Evolutionary conservation across 192 early-diverging fungal species (phyloP), one percentile per base, ranked within the genome.

Genomic region (Backusella sp.): DNA sequence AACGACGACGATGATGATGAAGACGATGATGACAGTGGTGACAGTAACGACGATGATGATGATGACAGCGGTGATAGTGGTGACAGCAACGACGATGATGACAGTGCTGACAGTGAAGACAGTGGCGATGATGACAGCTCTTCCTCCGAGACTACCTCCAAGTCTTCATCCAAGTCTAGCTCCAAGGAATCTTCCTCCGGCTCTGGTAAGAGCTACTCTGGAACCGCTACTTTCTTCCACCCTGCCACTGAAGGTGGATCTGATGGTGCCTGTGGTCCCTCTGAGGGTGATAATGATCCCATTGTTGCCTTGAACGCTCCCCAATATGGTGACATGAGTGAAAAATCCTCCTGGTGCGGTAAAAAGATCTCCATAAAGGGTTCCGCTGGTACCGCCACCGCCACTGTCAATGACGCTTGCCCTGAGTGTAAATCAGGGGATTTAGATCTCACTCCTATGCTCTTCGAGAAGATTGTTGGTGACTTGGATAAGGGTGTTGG

Each of bases 341-440:
- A 46, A 6, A 71, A 71, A 53, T 76, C 74, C 70, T 73, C 72
- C 23, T 73, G 70, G 56, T 80, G 79, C 44, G 79, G 79, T 17
- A 80, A 71, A 59, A 73, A 73, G 26, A 71, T 80, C 14, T 7
- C 23, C 19, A 76, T 80, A 66, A 75, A 21, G 1, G 79, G 79
- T 35, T 65, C 83, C 19, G 78, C 82, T 35, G 87, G 87, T 26
- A 74, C 83, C 37, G 84, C 84, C 26, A 83, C 77, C 49, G 89
- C 86, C 11, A 90, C 42, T 2, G 80, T 90, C 52, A 78, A 79
- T 12, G 89, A 90, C 73, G 80, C 79, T 28, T 90, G 89, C 72
- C 86, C 87, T 0, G 79, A 68, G 3, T 90, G 89, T 77, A 75
- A 82, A 32, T 9, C 32, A 3, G 87, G 89, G 52, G 80, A 84